Percentiles rank a stretch among this genome's conserved stretches.
Conservation (phyloP, 495 filamentous ascomycete species). For the Xylaria flabelliformis region DNA sequence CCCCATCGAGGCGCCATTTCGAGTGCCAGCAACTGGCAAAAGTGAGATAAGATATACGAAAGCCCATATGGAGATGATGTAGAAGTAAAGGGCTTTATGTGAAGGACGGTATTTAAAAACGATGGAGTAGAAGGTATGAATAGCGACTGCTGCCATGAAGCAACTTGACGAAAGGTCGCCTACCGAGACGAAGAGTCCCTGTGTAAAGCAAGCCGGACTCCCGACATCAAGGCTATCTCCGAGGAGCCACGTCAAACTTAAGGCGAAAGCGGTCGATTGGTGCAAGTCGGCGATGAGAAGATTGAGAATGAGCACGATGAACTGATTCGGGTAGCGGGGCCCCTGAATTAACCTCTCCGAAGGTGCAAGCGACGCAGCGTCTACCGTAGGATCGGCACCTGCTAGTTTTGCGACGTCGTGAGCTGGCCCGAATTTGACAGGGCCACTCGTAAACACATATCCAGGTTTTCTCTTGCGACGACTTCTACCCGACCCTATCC, state of each 20-base stretch:
- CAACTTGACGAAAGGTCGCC: slow-evolving; percentile 74
- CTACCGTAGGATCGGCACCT: background rate
- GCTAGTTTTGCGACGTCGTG: slow-evolving; percentile 30
- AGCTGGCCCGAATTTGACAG: slow-evolving; percentile 31
- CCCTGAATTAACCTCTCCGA: slow-evolving; percentile 36
- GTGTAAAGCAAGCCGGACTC: slow-evolving; percentile 66
- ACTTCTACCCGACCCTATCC: background rate
- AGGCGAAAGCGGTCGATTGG: slow-evolving; percentile 70
- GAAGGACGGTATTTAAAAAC: slow-evolving; percentile 64
- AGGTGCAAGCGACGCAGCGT: slow-evolving; percentile 14
- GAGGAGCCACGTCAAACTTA: slow-evolving; percentile 67
- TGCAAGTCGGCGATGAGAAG: slow-evolving; percentile 76
- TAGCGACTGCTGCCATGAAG: slow-evolving; percentile 72
- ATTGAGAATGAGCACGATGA: slow-evolving; percentile 75
- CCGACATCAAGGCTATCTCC: slow-evolving; percentile 62
- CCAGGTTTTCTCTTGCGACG: background rate
- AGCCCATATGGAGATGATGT: slow-evolving; percentile 61
- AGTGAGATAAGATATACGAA: slow-evolving; percentile 65
- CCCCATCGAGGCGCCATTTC: slow-evolving; percentile 52
- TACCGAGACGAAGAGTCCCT: slow-evolving; percentile 73
- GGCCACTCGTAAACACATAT: slow-evolving; percentile 22
- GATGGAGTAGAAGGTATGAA: slow-evolving; percentile 72
- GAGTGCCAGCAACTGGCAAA: slow-evolving; percentile 57
- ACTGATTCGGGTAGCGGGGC: slow-evolving; percentile 62
- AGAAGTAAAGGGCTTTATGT: slow-evolving; percentile 57